Base-by-base conservation (phyloP, 1,284 basidiomycete species). In the Porodaedalea pini region DNA sequence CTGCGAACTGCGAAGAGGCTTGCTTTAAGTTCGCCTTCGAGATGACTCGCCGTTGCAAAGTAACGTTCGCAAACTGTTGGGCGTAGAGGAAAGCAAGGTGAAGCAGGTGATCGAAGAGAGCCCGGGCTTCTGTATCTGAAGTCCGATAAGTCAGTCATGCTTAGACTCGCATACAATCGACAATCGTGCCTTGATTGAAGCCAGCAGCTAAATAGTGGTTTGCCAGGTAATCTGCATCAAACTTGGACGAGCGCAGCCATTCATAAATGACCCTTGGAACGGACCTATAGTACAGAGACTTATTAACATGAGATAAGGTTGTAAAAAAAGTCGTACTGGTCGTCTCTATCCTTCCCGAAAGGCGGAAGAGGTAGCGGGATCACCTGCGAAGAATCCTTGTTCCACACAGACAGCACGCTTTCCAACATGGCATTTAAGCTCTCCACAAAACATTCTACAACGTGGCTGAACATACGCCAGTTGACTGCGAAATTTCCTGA, bases 401-500 rank as follows among this genome's bases (percentile, higher is more conserved):
- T 69, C 68, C 8, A 65, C 58, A 76, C 64, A 29, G 62, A 59
- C 23, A 67, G 61, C 6, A 77, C 67, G 19, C 69, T 66, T n/a
- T 58, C 60, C 4, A 71, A 67, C 11, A 78, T 68, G 29, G 61
- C 67, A 57, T 77, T 78, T 37, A 82, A 65, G n/a, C 80, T 61
- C 1, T 62, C 64, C 13, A 77, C 64, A 7, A 71, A 69, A 4
- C 71, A 68, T 56, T 78, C 73, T 0, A 84, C 62, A 2, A 84
- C 66, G 56, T 75, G 73, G 39, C 71, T 74, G 60, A 82, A 84
- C 10, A 85, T 70, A 25, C 65, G 65, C 85, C 86, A 87, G 61
- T 85, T 73, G 62, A 84, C 85, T 86, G 57, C 19, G 54, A 4
- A n/a, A 8, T 17, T 31, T 11, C 25, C 25, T 29, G 45, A 54